Conservation (phyloP, 768 basidiomycete genomes). For the Tephrocybe sp. region DNA sequence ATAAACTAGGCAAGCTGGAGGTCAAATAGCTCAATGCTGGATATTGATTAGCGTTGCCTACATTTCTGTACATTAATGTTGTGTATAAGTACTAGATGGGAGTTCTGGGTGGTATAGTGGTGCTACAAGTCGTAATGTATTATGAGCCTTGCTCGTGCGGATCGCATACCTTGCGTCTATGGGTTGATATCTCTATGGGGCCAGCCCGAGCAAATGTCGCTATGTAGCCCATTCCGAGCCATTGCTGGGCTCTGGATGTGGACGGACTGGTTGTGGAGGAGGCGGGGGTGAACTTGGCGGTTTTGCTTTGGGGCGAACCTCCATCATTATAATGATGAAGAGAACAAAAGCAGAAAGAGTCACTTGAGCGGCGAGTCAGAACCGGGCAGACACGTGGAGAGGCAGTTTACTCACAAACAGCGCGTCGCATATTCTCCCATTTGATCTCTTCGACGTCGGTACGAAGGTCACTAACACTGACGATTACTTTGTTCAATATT, state of each 20-base stretch:
- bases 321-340: slow-evolving; percentile 71
- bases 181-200: background rate
- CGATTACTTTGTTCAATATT: slow-evolving; percentile 71
- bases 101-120: slow-evolving; percentile 25
- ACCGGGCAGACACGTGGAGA: slow-evolving; percentile 1
- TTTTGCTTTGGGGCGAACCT: slow-evolving; percentile 51
- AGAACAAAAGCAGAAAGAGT: slow-evolving; percentile 66
- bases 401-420: slow-evolving; percentile 57
- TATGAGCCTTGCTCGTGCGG: slow-evolving; percentile 28
- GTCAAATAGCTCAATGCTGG: slow-evolving; percentile 39
- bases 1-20: slow-evolving; percentile 56
- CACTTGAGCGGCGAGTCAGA: slow-evolving; percentile 35
- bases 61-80: slow-evolving; percentile 19
- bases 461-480: slow-evolving; percentile 74
- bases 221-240: slow-evolving; percentile 33
- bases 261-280: slow-evolving; percentile 17
- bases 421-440: slow-evolving; percentile 87
- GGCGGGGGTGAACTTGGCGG: slow-evolving; percentile 24
- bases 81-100: slow-evolving; percentile 15
- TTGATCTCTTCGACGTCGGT: slow-evolving; percentile 83
- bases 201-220: background rate
- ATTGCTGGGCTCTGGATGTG: slow-evolving; percentile 33
- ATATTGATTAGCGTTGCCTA: slow-evolving; percentile 6
- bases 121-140: slow-evolving; percentile 42
- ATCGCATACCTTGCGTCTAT: slow-evolving; percentile 13